Percentiles rank a stretch among this genome's conserved stretches.
phyloP scores from a whole-genome alignment of 2,329 filamentous ascomycete species.

The Monosporascus sp. region DNA sequence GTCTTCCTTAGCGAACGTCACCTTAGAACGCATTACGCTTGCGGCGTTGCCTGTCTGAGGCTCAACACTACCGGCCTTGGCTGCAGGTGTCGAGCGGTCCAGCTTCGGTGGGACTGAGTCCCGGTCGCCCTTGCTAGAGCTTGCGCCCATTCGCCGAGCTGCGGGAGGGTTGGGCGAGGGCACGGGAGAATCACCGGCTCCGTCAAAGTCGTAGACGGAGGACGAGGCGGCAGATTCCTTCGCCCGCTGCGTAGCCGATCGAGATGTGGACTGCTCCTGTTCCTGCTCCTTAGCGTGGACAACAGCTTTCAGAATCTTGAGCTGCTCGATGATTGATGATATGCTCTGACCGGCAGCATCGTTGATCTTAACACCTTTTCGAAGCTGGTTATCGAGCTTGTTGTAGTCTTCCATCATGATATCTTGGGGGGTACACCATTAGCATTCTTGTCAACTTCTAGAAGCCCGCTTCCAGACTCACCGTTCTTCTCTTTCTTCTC shows the following conservation, averaged over 20 bases:
- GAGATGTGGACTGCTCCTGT: constrained; percentile 23
- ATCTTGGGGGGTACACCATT: constrained; percentile 23
- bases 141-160: constrained; percentile 30
- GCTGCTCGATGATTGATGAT: constrained; percentile 30
- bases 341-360: constrained; percentile 23
- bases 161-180: constrained; percentile 33
- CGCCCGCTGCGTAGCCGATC: constrained; percentile 19
- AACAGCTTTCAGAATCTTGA: constrained; percentile 34
- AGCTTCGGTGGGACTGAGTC: constrained; percentile 52
- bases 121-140: constrained; percentile 32
- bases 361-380: constrained; percentile 29
- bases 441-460: constrained; percentile 22
- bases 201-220: constrained; percentile 40
- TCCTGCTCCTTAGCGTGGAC: constrained; percentile 36
- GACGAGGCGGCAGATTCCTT: constrained; percentile 22
- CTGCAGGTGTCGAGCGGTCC: constrained; percentile 33
- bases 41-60: constrained; percentile 36
- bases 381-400: constrained; percentile 27
- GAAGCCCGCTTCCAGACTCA: constrained; percentile 22
- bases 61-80: constrained; percentile 42
- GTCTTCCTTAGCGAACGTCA: constrained; percentile 56
- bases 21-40: constrained; percentile 43
- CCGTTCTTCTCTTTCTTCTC: constrained; percentile 29
- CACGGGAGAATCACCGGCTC: constrained; percentile 36
- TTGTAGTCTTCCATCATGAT: constrained; percentile 24